A percentile compares a stretch with the other conserved stretches of the same genome.
Conservation (phyloP, 2,329 filamentous ascomycete species). For the Diaporthe eres region DNA sequence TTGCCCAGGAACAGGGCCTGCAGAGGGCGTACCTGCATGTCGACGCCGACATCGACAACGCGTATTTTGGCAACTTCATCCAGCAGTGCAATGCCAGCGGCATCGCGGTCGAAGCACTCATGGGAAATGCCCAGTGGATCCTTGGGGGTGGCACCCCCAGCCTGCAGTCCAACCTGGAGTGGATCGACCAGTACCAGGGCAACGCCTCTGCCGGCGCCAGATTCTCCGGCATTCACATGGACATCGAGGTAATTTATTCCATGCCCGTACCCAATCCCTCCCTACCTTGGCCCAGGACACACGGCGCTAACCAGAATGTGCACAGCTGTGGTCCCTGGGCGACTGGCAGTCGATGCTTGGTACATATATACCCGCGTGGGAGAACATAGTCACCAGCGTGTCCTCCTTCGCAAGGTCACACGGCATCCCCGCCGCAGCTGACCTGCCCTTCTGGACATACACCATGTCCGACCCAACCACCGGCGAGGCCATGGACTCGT, state of each 20-base stretch:
- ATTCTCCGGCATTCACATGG: constrained; percentile 30
- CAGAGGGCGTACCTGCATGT: constrained; percentile 34
- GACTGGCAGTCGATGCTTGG: constrained; percentile 28
- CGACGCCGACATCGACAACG: constrained; percentile 28
- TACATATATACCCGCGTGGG: constrained; percentile 18
- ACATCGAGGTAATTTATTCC: constrained; percentile 8
- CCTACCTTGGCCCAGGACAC: not conserved
- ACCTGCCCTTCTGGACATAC: constrained; percentile 31
- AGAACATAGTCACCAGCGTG: constrained; percentile 14
- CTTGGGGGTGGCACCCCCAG: constrained; percentile 7
- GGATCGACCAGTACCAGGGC: constrained; percentile 33
- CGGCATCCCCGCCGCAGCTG: constrained; percentile 17
- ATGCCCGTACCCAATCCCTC: not conserved
- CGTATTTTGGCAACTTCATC: constrained; percentile 22
- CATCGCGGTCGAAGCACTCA: constrained; percentile 30
- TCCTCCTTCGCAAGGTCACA: constrained; percentile 16
- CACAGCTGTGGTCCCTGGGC: constrained; percentile 27
- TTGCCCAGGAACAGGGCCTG: constrained; percentile 29
- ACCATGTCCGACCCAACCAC: constrained; percentile 22
- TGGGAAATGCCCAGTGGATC: constrained; percentile 30
- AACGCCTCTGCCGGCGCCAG: constrained; percentile 20
- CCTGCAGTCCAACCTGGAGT: constrained; percentile 30
- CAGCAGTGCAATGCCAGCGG: constrained; percentile 23
- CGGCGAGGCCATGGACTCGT: constrained; percentile 19
- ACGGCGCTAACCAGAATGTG: not conserved